Percentiles rank a stretch among this genome's conserved stretches.
Conservation (phyloP, 768 basidiomycete species). For the Xanthoconium stramineum region DNA sequence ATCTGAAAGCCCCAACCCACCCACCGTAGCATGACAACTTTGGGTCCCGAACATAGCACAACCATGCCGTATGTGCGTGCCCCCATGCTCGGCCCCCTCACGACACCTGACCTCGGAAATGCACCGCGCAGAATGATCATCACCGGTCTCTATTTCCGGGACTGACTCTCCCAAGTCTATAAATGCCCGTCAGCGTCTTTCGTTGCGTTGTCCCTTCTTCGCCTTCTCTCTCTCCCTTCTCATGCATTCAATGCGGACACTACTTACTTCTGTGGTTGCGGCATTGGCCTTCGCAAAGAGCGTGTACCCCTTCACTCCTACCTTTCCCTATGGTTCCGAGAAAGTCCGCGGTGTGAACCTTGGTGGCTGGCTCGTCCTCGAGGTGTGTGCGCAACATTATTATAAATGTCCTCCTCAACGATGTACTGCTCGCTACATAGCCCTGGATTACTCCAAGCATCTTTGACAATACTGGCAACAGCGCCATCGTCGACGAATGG, state of each 20-base stretch:
- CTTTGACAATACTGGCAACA: conserved; percentile 54
- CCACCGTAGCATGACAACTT: neutral
- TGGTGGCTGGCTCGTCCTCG: conserved; percentile 61
- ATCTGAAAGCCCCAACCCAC: neutral
- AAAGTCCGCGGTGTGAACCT: conserved; percentile 84
- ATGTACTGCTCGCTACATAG: conserved; percentile 47
- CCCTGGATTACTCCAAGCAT: conserved; percentile 81
- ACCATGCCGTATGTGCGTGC: neutral
- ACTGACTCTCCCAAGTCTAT: conserved; percentile 4
- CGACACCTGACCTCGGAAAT: conserved; percentile 13
- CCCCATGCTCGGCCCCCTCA: neutral
- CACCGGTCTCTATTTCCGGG: neutral
- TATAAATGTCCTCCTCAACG: conserved; percentile 18
- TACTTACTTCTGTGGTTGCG: conserved; percentile 21
- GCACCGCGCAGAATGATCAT: neutral
- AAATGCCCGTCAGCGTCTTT: conserved; percentile 9
- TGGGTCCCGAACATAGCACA: neutral
- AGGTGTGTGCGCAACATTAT: conserved; percentile 33
- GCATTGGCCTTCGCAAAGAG: conserved; percentile 26
- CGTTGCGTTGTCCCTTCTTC: conserved; percentile 28
- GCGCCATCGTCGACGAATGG: conserved; percentile 69
- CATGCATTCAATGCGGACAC: conserved; percentile 29
- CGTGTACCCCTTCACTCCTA: conserved; percentile 40
- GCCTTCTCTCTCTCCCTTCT: conserved; percentile 51
- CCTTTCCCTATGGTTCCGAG: conserved; percentile 70